These are phyloP conservation scores for Mycena crocata DNA, from an alignment of 768 basidiomycete species.

Conservation along the genomic window DNA sequence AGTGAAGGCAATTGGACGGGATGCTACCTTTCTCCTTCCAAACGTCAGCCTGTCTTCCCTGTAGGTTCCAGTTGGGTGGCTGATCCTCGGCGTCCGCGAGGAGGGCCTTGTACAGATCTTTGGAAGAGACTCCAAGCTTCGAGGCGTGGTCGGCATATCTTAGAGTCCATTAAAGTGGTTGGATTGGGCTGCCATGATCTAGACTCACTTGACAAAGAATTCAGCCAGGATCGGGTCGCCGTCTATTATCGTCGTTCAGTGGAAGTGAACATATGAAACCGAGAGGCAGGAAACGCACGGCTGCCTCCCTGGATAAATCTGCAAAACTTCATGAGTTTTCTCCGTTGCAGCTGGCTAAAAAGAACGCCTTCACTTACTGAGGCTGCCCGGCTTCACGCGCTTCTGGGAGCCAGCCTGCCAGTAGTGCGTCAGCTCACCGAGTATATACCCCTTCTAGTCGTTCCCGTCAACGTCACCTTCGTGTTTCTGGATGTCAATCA, in stretches of 20 bases:
- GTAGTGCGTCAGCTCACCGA: background rate
- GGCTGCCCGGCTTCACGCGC: slow-evolving; percentile 60
- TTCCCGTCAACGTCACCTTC: slow-evolving; percentile 58
- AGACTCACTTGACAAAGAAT: slow-evolving; percentile 69
- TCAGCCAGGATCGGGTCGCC: slow-evolving; percentile 74
- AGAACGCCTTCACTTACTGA: slow-evolving; percentile 62
- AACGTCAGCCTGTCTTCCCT: slow-evolving; percentile 66
- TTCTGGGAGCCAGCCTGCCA: slow-evolving; percentile 72
- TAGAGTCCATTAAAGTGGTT: background rate
- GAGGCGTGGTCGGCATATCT: slow-evolving; percentile 65
- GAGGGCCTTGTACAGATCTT: slow-evolving; percentile 66
- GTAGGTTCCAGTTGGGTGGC: slow-evolving; percentile 71
- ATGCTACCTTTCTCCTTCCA: slow-evolving; percentile 67
- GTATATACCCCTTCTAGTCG: too few species aligned
- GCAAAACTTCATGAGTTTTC: background rate
- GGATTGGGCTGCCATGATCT: background rate
- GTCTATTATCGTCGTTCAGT: slow-evolving; percentile 48
- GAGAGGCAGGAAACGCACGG: slow-evolving; percentile 53
- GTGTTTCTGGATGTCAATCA: slow-evolving; percentile 75
- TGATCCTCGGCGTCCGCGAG: slow-evolving; percentile 69
- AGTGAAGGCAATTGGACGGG: background rate
- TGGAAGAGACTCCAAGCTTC: slow-evolving; percentile 58
- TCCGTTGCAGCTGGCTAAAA: slow-evolving; percentile 27
- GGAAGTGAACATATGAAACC: background rate
- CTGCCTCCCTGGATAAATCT: slow-evolving; percentile 65